Evolutionary conservation across 345 rosid genomes (phyloP).

Genomic region (Brassica carinata): DNA sequence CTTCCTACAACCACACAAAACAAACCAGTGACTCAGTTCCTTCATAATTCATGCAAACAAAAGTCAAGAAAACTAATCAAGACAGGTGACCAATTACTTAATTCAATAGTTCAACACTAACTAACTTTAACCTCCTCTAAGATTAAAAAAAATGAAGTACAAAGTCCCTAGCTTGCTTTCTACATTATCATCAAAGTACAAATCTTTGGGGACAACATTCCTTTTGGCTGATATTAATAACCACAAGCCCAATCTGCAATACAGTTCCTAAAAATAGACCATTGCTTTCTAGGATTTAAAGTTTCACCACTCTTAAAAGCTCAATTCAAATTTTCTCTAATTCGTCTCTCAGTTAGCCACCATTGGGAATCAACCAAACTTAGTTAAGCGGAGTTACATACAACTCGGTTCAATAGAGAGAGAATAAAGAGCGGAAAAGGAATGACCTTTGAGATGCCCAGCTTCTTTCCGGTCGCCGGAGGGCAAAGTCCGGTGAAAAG

Average conservation of each 20-base stretch:
- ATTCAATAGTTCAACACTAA: constrained; percentile 4
- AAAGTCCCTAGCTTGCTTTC: constrained; percentile 5
- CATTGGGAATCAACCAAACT: background rate
- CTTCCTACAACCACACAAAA: background rate
- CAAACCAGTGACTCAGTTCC: background rate
- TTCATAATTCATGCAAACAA: background rate
- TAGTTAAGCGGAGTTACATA: background rate
- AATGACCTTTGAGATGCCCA: constrained; percentile 25
- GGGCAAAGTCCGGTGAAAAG: constrained; percentile 10
- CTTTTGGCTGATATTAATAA: background rate
- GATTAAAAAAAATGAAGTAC: background rate
- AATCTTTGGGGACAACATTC: background rate
- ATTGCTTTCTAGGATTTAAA: constrained; percentile 2
- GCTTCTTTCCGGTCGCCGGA: constrained; percentile 29
- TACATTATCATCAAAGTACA: constrained; percentile 17
- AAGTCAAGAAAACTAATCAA: background rate
- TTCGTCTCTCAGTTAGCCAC: background rate
- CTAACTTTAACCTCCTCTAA: constrained; percentile 15
- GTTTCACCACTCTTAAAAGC: background rate
- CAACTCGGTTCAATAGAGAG: background rate
- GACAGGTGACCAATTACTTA: background rate
- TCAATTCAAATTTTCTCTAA: background rate
- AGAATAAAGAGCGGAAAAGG: background rate
- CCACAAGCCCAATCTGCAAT: background rate
- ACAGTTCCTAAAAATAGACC: constrained; percentile 17